Base-by-base conservation (phyloP, 257 asterid genomes). In the Cordia subcordata region DNA sequence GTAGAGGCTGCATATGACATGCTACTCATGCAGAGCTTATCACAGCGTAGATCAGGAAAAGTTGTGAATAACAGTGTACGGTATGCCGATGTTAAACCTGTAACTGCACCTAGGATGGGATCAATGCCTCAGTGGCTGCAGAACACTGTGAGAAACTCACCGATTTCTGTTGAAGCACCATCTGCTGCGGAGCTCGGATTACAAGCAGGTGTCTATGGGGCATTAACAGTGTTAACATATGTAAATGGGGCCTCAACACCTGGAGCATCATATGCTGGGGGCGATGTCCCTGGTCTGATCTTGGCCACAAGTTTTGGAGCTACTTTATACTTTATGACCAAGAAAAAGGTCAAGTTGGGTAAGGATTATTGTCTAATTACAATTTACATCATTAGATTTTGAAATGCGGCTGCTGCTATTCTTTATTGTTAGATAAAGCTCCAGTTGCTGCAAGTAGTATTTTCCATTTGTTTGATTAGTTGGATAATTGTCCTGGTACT, bases 131-230 rank as follows among this genome's bases (percentile, higher is more conserved):
- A 85, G 74, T 94, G 97, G 99, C 79, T 93, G 58, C 92, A 84
- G 74, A 66, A 57, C 65, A 76, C 84, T 33, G 77, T 81, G 17
- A 84, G 75, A 72, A 73, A 68, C 60, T 57, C 89, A 1, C 85
- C 85, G 18, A 33, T 89, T 62, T 69, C 90, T 35, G 76, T 90
- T 33, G 95, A 87, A 77, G 64, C 94, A 51, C 99, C 99, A 40
- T 79, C 96, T 42, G 73, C 95, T 14, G 74, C 70, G 49, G 95
- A 85, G 72, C 55, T 94, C 53, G 97, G 97, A n/a, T 73, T 94
- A 57, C 97, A 94, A 68, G 97, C 94, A 27, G 97, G 96, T 42
- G 97, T 94, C 1, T 90, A 94, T 68, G 99, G 96, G 67, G 99
- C 96, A 78, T 76, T 94, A 65, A 87, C 83, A 88, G 95, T 78